These are phyloP conservation scores for Citrus sp. DNA, from an alignment of 345 rosid genomes.

Conservation along the genomic window DNA sequence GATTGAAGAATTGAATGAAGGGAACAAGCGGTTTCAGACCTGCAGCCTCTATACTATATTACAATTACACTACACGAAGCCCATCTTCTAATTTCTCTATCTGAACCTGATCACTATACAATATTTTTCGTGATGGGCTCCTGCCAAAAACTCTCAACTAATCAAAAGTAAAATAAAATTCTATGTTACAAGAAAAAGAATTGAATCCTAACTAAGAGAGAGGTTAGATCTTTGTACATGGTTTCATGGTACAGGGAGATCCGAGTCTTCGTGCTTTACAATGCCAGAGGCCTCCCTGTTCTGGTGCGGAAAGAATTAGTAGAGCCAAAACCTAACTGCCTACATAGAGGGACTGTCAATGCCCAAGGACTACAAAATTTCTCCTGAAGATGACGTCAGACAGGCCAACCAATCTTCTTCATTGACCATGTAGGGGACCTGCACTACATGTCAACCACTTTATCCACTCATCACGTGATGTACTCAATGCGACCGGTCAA, in stretches of 20 bases:
- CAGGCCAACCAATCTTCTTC: constrained; percentile 14
- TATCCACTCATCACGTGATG: background rate
- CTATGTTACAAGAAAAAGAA: constrained; percentile 49
- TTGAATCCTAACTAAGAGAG: constrained; percentile 38
- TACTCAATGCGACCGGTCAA: background rate
- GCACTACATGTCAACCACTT: constrained; percentile 1
- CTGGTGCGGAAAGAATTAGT: constrained; percentile 26
- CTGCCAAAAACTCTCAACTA: constrained; percentile 26
- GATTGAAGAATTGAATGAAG: constrained; percentile 6
- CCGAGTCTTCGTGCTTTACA: constrained; percentile 22
- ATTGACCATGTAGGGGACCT: constrained; percentile 1
- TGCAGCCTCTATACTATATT: constrained; percentile 20
- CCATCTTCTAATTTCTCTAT: constrained; percentile 33
- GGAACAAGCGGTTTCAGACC: constrained; percentile 12
- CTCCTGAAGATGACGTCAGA: constrained; percentile 6
- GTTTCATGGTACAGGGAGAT: constrained; percentile 35
- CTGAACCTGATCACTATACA: constrained; percentile 50
- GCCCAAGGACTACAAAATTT: constrained; percentile 20
- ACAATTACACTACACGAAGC: constrained; percentile 35
- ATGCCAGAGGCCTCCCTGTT: constrained; percentile 23
- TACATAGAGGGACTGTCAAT: constrained; percentile 5
- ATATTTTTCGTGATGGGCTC: constrained; percentile 28
- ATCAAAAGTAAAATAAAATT: background rate
- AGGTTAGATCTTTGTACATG: constrained; percentile 54
- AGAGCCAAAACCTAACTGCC: constrained; percentile 12